These are phyloP conservation scores for Tardiomyces depauwii DNA, from an alignment of 1,139 yeast species.

Conservation along the genomic window DNA sequence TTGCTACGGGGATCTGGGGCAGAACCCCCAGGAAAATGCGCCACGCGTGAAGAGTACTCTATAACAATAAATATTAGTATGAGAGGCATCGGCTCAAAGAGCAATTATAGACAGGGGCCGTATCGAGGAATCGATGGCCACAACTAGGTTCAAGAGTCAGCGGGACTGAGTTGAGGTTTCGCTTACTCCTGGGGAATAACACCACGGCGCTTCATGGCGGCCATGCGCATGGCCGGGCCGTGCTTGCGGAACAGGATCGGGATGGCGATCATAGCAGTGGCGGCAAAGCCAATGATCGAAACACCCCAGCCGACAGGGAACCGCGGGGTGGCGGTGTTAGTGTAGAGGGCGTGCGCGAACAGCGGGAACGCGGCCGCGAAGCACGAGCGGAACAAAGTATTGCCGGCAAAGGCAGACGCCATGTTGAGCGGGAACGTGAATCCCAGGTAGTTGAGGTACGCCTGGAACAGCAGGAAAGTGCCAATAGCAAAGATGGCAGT, in stretches of 20 bases:
- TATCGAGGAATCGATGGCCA: no score
- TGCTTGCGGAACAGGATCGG: constrained; percentile 14
- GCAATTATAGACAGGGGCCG: no score
- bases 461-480: constrained; percentile 58
- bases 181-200: not conserved
- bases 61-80: no score
- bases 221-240: constrained; percentile 9
- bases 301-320: constrained; percentile 54
- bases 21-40: no score
- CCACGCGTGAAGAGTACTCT: no score
- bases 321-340: constrained; percentile 31
- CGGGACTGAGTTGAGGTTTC: no score
- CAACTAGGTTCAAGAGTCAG: no score
- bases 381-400: constrained; percentile 39
- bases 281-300: constrained; percentile 35
- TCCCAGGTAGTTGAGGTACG: constrained; percentile 59
- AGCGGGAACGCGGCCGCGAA: constrained; percentile 55
- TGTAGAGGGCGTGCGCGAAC: constrained; percentile 43
- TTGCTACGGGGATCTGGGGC: no score
- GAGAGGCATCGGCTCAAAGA: no score
- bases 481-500: constrained; percentile 73
- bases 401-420: constrained; percentile 52
- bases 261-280: constrained; percentile 34
- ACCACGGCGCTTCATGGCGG: not conserved
- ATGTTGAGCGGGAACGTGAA: constrained; percentile 62